phyloP scores from a whole-genome alignment of 176 grass and related monocot species.

The Miscanthus lutarioriparius region DNA sequence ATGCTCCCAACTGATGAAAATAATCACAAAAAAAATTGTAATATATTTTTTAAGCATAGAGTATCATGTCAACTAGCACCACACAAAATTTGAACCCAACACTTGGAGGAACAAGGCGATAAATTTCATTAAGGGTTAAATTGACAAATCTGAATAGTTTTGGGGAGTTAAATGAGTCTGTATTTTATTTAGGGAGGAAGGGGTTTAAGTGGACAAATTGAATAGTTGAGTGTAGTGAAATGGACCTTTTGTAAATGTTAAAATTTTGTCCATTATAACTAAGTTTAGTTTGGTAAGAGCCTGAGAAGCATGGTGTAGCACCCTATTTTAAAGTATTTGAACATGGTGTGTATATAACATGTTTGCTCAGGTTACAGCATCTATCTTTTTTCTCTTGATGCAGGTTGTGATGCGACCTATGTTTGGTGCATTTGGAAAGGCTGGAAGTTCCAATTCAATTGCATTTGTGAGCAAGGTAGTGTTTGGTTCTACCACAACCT shows the following conservation, averaged over 20 bases:
- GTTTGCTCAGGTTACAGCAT: neutral
- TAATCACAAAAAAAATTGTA: neutral
- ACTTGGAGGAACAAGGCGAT: neutral
- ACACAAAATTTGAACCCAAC: neutral
- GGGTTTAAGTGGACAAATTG: neutral
- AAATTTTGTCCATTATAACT: neutral
- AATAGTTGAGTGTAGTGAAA: neutral
- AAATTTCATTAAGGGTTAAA: neutral
- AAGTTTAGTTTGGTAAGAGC: neutral
- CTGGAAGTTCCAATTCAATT: slow-evolving; percentile 84
- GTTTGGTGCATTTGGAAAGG: slow-evolving; percentile 92
- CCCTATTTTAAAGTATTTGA: neutral
- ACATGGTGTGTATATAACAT: neutral
- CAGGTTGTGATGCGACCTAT: slow-evolving; percentile 96
- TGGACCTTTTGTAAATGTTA: neutral
- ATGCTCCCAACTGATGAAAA: neutral
- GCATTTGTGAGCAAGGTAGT: slow-evolving; percentile 97
- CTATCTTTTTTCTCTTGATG: slow-evolving; percentile 33
- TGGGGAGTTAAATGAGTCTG: neutral
- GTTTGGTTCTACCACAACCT: neutral
- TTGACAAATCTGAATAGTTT: neutral
- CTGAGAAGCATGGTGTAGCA: neutral
- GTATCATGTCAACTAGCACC: neutral
- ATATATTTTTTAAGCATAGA: neutral
- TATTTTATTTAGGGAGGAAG: neutral